A percentile compares a stretch with the other conserved stretches of the same genome.
Evolutionary conservation across 2,329 filamentous ascomycete species (phyloP).

Genomic region (Trichoderma afroharzianum): DNA sequence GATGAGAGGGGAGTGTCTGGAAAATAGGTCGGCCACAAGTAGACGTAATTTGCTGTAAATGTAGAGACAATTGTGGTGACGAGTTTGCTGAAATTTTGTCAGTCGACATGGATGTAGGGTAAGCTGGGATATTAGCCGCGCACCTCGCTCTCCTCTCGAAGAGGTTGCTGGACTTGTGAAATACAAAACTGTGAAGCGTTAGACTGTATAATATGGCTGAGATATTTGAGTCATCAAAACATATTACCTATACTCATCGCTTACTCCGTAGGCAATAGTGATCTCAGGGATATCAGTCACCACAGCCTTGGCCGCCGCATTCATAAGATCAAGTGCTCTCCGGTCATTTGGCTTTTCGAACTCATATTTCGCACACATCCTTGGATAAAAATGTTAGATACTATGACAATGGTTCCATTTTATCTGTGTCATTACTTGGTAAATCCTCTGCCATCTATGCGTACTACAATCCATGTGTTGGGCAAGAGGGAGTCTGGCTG

Average conservation of each 20-base stretch:
- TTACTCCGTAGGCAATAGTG: slow-evolving; percentile 84
- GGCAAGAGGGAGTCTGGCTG: slow-evolving; percentile 74
- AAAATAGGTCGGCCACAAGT: slow-evolving; percentile 75
- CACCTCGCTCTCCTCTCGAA: slow-evolving; percentile 84
- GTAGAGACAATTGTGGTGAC: slow-evolving; percentile 87
- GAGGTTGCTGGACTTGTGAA: slow-evolving; percentile 75
- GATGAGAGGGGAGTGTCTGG: slow-evolving; percentile 64
- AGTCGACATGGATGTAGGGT: slow-evolving; percentile 3
- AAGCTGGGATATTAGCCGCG: slow-evolving; percentile 21
- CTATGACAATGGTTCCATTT: not conserved
- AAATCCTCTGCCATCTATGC: slow-evolving; percentile 91
- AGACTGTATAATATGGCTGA: not conserved
- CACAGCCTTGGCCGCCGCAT: slow-evolving; percentile 80
- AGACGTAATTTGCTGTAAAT: slow-evolving; percentile 87
- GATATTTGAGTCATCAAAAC: too few relatives aligned
- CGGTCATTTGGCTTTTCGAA: slow-evolving; percentile 93
- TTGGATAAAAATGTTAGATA: slow-evolving; percentile 34
- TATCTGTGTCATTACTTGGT: slow-evolving; percentile 64
- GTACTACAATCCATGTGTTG: slow-evolving; percentile 93
- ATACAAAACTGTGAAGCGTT: slow-evolving; percentile 66
- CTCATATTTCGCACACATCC: slow-evolving; percentile 75
- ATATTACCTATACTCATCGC: slow-evolving; percentile 78
- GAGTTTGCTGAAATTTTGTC: slow-evolving; percentile 63
- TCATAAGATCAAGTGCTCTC: slow-evolving; percentile 89
- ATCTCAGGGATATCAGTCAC: slow-evolving; percentile 82